A percentile compares a stretch with the other conserved stretches of the same genome.
Conservation (phyloP, 108 stramenopile genomes). For the Chaetoceros tenuissimus region DNA sequence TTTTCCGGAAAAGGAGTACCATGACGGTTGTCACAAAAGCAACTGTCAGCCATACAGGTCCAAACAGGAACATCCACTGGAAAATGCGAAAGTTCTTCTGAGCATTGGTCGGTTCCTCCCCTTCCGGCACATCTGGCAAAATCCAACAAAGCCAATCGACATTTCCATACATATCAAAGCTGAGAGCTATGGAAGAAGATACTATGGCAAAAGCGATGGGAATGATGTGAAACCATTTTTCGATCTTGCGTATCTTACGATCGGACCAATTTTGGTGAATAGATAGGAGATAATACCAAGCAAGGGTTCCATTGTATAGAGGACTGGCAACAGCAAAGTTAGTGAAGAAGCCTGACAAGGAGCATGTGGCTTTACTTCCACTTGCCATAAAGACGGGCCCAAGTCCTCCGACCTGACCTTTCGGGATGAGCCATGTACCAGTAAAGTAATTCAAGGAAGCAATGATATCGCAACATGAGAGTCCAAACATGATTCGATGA, state of each 20-base stretch:
- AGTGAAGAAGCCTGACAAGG: slow-evolving; percentile 12
- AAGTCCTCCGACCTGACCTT: neutral
- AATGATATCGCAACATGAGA: neutral
- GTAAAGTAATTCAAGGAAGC: neutral
- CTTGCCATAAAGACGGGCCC: slow-evolving; percentile 7
- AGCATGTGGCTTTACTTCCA: slow-evolving; percentile 19
- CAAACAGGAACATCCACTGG: neutral
- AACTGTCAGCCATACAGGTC: neutral
- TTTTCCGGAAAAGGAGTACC: neutral
- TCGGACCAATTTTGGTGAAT: slow-evolving; percentile 3
- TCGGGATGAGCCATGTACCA: neutral
- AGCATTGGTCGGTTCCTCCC: neutral
- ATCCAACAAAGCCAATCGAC: neutral
- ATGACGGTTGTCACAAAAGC: neutral
- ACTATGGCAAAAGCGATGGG: neutral
- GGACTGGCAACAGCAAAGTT: slow-evolving; percentile 13
- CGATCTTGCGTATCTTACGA: neutral
- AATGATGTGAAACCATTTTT: neutral
- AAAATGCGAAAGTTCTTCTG: neutral
- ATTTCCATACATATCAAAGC: neutral
- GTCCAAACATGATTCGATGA: neutral
- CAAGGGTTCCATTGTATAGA: slow-evolving; percentile 20
- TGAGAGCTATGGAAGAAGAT: neutral
- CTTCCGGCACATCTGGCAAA: neutral
- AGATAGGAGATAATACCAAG: slow-evolving; percentile 17